phyloP scores from a whole-genome alignment of 768 basidiomycete species.

The Psilocybe azurescens region DNA sequence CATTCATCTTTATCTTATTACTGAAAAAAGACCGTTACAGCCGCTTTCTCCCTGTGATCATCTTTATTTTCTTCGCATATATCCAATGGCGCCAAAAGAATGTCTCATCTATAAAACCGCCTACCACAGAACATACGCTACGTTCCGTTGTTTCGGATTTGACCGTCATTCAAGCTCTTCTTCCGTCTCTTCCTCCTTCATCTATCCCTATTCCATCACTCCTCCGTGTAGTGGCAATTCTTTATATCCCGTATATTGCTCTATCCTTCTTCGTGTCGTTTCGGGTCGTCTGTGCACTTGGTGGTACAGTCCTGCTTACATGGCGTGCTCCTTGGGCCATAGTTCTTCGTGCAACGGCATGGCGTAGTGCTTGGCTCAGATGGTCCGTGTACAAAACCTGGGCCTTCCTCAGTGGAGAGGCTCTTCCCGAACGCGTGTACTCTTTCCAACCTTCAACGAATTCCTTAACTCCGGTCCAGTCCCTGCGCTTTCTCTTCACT shows the following conservation, averaged over 20 bases:
- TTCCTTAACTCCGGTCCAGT: constrained; percentile 39
- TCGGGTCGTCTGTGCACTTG: constrained; percentile 61
- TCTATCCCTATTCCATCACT: constrained; percentile 38
- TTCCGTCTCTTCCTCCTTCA: constrained; percentile 47
- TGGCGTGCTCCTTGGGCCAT: constrained; percentile 74
- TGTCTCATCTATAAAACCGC: constrained; percentile 8
- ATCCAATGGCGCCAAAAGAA: constrained; percentile 22
- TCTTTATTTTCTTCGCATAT: constrained; percentile 40
- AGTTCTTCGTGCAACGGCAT: constrained; percentile 58
- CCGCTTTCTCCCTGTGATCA: constrained; percentile 61
- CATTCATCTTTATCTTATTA: constrained; percentile 13
- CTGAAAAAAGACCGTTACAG: constrained; percentile 35
- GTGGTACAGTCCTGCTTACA: constrained; percentile 62
- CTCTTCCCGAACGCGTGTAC: constrained; percentile 47
- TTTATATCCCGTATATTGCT: constrained; percentile 71
- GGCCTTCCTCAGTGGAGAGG: constrained; percentile 59
- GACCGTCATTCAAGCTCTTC: constrained; percentile 61
- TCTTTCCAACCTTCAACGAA: constrained; percentile 38
- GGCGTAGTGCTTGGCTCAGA: constrained; percentile 71
- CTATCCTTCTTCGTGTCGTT: constrained; percentile 67
- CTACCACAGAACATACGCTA: constrained; percentile 24
- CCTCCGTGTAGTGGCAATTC: constrained; percentile 58
- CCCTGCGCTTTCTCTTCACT: constrained; percentile 84
- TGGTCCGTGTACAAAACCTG: constrained; percentile 60
- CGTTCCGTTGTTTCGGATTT: constrained; percentile 62